Conservation (phyloP, 768 basidiomycete species). For the Pulveroboletus sp. region DNA sequence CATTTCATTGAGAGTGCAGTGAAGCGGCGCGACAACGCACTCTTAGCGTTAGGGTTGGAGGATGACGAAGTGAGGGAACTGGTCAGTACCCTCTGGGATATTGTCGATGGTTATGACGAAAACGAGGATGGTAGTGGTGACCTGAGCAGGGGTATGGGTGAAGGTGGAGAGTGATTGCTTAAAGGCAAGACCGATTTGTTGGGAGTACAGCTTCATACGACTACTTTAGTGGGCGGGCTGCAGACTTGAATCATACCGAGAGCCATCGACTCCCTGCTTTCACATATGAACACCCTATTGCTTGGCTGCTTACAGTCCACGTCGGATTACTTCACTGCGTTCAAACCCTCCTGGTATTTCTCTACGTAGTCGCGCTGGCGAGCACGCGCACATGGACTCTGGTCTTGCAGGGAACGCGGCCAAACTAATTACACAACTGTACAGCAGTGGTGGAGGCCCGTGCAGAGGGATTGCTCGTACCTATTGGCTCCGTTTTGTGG, state of each 20-base stretch:
- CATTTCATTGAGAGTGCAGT: slow-evolving; percentile 42
- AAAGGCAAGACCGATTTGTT: neutral
- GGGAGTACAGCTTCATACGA: too few species aligned
- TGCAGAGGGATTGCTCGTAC: neutral
- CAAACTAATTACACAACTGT: neutral
- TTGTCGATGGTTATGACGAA: slow-evolving; percentile 43
- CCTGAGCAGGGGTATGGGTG: slow-evolving; percentile 13
- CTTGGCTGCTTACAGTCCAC: too few species aligned
- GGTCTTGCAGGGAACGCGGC: neutral
- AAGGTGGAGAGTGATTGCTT: slow-evolving; percentile 12
- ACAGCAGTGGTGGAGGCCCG: neutral
- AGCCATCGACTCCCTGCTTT: neutral
- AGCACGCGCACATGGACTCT: neutral
- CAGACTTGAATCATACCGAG: neutral
- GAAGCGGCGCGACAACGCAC: slow-evolving; percentile 34
- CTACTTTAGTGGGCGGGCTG: neutral
- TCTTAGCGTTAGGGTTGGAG: slow-evolving; percentile 39
- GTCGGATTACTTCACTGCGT: neutral
- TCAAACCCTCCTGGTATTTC: neutral
- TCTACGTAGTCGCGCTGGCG: neutral
- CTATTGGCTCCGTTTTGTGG: neutral
- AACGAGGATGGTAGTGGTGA: slow-evolving; percentile 12
- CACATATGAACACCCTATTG: neutral
- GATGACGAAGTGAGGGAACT: slow-evolving; percentile 56
- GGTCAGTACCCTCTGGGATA: slow-evolving; percentile 53